phyloP scores from a whole-genome alignment of 768 basidiomycete species.

The Suillus sp. region DNA sequence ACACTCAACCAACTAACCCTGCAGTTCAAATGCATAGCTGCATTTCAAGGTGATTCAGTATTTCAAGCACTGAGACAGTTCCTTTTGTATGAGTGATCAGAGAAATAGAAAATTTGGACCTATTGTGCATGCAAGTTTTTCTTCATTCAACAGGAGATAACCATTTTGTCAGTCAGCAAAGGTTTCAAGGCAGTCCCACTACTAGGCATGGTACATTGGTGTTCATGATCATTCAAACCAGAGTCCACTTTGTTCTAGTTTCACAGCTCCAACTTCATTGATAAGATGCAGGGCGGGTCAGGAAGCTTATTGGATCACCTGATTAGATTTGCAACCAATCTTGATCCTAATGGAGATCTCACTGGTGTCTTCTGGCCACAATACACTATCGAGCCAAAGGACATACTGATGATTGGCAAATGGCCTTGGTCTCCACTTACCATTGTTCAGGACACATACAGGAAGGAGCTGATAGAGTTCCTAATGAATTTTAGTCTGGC shows the following conservation, averaged over 20 bases:
- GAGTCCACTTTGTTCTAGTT: background rate
- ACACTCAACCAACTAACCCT: conserved; percentile 25
- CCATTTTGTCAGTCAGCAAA: background rate
- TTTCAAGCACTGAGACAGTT: conserved; percentile 40
- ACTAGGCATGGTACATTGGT: background rate
- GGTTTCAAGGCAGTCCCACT: background rate
- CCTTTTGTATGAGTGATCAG: conserved; percentile 34
- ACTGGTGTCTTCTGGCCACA: background rate
- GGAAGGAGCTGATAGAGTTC: background rate
- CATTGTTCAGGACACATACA: background rate
- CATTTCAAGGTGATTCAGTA: conserved; percentile 36
- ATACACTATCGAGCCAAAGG: background rate
- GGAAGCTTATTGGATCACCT: background rate
- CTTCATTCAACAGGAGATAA: background rate
- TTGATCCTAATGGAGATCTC: background rate
- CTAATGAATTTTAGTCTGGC: background rate
- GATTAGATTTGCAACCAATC: background rate
- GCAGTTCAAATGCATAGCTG: conserved; percentile 42
- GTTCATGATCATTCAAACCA: too few species aligned
- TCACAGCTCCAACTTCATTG: background rate
- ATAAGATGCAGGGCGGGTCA: background rate
- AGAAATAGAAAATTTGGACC: conserved; percentile 35
- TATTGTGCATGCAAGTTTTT: conserved; percentile 32
- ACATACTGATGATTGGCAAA: background rate
- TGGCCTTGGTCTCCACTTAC: background rate